Evolutionary conservation across 2,329 filamentous ascomycete genomes (phyloP), one percentile per base, ranked within the genome.

Genomic region (Phyllosticta citriasiana): DNA sequence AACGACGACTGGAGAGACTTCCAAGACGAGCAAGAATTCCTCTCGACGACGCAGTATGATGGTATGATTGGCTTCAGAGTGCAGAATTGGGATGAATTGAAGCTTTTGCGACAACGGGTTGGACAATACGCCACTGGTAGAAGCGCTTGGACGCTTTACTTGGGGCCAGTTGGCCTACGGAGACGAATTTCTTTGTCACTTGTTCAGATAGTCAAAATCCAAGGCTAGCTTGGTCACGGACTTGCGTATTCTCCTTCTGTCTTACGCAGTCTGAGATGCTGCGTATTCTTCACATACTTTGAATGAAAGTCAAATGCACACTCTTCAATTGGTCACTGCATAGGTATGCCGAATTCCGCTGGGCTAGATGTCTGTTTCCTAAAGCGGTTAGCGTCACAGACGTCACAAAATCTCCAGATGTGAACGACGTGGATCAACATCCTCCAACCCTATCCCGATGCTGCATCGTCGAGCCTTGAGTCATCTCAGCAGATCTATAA

Each of bases 41-140:
- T 35, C 27, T 26, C 19, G 19, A 24, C 60, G 75, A 63, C 72
- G 74, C 66, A 77, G 74, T 64, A 77, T 76, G 75, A 70, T 77
- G 72, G 62, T 77, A 54, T 76, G 65, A 69, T 19, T 52, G 33
- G 47, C 12, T n/a, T 7, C 10, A 47, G 6, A 16, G 12, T 16
- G 6, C 12, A n/a, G 35, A 14, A 6, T 47, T 47, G 35, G 40
- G 12, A n/a, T n/a, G 3, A 2, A n/a, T 5, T 47, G 40, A n/a
- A 40, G 40, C 2, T 14, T 1, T 7, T 47, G 40, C 14, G 40
- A n/a, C 6, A n/a, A 12, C 14, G n/a, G 40, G 2, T 47, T 47
- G 40, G 40, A 7, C 16, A 12, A 16, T 16, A n/a, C 40, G 14
- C 14, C 6, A 3, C 1, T n/a, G 14, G 40, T 16, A 14, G 16